A percentile compares a stretch with the other conserved stretches of the same genome.
Evolutionary conservation across 495 filamentous ascomycete genomes (phyloP).

Genomic region (Staphylotrichum longicolle): DNA sequence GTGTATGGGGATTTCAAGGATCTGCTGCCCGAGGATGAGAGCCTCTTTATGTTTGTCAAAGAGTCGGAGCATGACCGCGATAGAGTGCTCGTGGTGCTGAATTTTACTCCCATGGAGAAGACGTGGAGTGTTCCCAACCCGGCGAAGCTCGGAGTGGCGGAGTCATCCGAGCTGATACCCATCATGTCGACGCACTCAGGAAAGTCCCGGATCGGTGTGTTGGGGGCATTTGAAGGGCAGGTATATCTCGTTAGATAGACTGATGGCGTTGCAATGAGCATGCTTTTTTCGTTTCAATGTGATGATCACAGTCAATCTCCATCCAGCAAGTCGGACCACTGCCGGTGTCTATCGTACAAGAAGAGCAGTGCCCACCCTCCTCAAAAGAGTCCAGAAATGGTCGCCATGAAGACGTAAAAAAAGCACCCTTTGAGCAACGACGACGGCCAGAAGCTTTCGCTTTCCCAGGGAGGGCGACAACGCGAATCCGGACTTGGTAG

Average conservation of each 20-base stretch:
- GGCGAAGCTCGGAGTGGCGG: background rate
- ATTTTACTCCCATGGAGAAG: conserved; percentile 33
- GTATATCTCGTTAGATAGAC: conserved; percentile 20
- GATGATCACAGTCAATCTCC: too few species aligned
- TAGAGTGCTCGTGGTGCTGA: conserved; percentile 32
- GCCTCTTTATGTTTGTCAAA: conserved; percentile 47
- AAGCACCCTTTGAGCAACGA: too few species aligned
- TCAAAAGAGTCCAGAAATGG: too few species aligned
- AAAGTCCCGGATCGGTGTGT: conserved; percentile 16
- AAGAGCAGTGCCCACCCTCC: too few species aligned
- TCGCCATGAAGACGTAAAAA: too few species aligned
- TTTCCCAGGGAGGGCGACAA: too few species aligned
- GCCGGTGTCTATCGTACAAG: too few species aligned
- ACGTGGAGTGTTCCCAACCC: background rate
- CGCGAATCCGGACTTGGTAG: too few species aligned
- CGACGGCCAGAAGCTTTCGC: too few species aligned
- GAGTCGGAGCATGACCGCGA: conserved; percentile 20
- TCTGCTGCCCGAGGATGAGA: conserved; percentile 36
- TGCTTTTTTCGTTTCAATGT: too few species aligned
- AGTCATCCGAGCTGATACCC: background rate
- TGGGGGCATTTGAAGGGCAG: conserved; percentile 22
- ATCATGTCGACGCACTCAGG: conserved; percentile 1
- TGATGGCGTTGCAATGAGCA: too few species aligned
- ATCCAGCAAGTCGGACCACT: too few species aligned
- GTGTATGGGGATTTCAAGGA: conserved; percentile 47